Evolutionary conservation across 2,329 filamentous ascomycete species (phyloP).

Genomic region (Xylaria digitata): DNA sequence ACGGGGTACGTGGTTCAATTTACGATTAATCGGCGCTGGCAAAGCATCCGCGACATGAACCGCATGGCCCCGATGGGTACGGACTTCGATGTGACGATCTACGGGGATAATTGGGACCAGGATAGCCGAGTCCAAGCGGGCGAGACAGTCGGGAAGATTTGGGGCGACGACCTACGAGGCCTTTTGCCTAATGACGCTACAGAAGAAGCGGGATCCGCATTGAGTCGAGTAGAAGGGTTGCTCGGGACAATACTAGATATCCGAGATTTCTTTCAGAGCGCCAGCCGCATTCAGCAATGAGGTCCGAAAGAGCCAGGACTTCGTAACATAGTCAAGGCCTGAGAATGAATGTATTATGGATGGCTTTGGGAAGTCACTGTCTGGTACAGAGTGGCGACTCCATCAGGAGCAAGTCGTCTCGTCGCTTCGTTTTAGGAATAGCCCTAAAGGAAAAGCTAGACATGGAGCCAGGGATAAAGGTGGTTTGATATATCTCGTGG

Average conservation of each 20-base stretch:
- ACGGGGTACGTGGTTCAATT: constrained; percentile 53
- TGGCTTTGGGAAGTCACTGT: neutral
- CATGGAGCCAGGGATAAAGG: neutral
- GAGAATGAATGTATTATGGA: neutral
- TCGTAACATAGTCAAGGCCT: neutral
- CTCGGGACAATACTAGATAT: constrained; percentile 40
- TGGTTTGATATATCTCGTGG: neutral
- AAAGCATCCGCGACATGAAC: constrained; percentile 39
- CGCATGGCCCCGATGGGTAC: constrained; percentile 32
- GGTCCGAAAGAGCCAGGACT: neutral
- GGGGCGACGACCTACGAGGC: constrained; percentile 45
- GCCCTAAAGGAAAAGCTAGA: neutral
- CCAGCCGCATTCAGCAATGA: neutral
- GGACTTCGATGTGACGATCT: constrained; percentile 49
- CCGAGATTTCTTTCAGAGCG: constrained; percentile 38
- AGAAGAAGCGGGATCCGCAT: constrained; percentile 46
- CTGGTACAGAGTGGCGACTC: neutral
- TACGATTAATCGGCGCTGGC: constrained; percentile 51
- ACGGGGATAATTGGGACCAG: constrained; percentile 49
- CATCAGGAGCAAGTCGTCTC: neutral
- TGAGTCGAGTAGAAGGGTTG: constrained; percentile 45
- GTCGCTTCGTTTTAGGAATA: neutral
- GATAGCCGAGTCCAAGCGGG: constrained; percentile 31
- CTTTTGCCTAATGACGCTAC: constrained; percentile 38
- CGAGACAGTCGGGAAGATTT: constrained; percentile 40